Evolutionary conservation across 2,329 filamentous ascomycete species (phyloP), one percentile per base, ranked within the genome.

Genomic region (Cryoendolithus antarcticus): DNA sequence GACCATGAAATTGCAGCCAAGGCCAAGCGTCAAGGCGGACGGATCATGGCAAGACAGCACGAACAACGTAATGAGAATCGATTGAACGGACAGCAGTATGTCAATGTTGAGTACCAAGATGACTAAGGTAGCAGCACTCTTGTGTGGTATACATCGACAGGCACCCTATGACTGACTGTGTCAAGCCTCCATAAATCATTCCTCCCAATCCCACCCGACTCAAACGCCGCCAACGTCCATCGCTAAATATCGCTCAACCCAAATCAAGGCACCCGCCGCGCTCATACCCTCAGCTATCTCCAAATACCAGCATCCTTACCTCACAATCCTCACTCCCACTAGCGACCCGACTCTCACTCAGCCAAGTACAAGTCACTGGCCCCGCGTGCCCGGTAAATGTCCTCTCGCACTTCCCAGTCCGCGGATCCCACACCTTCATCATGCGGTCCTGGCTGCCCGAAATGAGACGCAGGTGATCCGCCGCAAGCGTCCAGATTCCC

Each of bases 361-460:
- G 67, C 1, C 84, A 88, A 30, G 96, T 82, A 57, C 89, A 96
- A 3, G 88, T 96, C 3, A 96, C 86, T 0, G 91, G 88, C 0
- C 86, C 89, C 1, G 80, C 75, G 60, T 96, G 91, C 0, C 88
- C 88, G 2, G 85, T 86, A 55, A 94, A 89, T 3, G 88, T 96
- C 35, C 86, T 72, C 59, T 96, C 88, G 61, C 88, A 94, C 55
- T 83, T 86, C 21, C 91, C 91, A 1, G 83, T 88, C 41, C 86
- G 70, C 10, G 89, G 83, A 62, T 96, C 89, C 91, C 91, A 98
- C 27, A 84, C 77, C 66, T 96, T 96, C 52, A 94, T 83, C 77
- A 89, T 93, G 32, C 85, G 80, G 62, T 98, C 91, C 59, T 96
- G 86, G 8, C 85, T 83, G 1, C 88, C 89, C 11, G 82, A 86